Conservation (phyloP, 108 stramenopile genomes). For the Skeletonema tropicum region DNA sequence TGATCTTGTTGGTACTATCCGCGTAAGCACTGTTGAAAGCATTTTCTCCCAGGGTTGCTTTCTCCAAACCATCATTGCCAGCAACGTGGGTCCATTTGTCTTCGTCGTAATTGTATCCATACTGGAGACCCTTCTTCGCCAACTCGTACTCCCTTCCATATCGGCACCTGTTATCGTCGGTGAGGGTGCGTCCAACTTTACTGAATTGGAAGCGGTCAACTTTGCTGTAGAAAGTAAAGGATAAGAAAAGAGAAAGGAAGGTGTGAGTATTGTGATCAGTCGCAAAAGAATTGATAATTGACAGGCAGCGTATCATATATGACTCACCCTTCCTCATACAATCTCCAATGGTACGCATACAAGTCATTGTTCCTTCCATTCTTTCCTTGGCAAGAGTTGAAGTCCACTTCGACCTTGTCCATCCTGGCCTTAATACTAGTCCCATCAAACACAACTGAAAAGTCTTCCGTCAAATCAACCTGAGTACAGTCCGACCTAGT, state of each 20-base stretch:
- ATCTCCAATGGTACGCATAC: constrained; percentile 40
- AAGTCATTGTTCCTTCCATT: constrained; percentile 54
- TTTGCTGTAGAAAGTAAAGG: neutral
- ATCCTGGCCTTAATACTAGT: constrained; percentile 16
- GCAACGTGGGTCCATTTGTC: constrained; percentile 35
- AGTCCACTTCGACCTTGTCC: constrained; percentile 34
- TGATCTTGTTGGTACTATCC: constrained; percentile 5
- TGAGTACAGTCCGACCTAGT: constrained; percentile 62
- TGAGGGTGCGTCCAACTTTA: constrained; percentile 22
- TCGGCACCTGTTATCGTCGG: constrained; percentile 22
- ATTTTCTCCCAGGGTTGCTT: constrained; percentile 15
- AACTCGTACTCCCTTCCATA: constrained; percentile 13
- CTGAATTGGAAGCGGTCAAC: constrained; percentile 27
- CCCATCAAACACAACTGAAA: constrained; percentile 1
- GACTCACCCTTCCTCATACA: constrained; percentile 41
- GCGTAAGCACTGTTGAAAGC: constrained; percentile 26
- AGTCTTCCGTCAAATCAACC: constrained; percentile 33
- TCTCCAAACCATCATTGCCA: constrained; percentile 11
- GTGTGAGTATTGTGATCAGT: neutral
- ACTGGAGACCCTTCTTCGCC: constrained; percentile 16
- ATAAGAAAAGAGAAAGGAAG: neutral
- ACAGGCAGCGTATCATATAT: neutral
- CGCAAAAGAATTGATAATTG: neutral
- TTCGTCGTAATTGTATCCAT: constrained; percentile 35
- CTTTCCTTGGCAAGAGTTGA: constrained; percentile 59